Conservation (phyloP, 73 alveolate species). For the Blepharisma stoltei region DNA sequence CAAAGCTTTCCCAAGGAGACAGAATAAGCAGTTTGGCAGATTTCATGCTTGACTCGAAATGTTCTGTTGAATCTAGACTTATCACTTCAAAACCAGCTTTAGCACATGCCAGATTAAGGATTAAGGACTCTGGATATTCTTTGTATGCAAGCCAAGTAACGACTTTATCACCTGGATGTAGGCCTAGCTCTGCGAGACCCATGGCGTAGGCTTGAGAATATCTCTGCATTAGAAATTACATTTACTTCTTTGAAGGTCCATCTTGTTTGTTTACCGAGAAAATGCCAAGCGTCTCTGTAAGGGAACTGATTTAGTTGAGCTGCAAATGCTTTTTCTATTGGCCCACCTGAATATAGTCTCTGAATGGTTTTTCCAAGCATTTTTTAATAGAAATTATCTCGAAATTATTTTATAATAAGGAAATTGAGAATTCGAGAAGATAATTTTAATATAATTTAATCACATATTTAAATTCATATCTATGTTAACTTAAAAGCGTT, state of each 20-base stretch:
- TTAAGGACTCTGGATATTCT: conserved; percentile 1
- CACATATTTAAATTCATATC: too few relatives aligned
- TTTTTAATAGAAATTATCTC: too few relatives aligned
- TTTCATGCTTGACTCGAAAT: background rate
- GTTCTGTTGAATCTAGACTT: background rate
- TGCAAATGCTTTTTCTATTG: too few relatives aligned
- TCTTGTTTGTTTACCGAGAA: background rate
- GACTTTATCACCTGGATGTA: conserved; percentile 4
- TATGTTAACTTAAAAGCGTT: too few relatives aligned
- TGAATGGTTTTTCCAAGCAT: too few relatives aligned
- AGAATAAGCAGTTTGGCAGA: background rate
- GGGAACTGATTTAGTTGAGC: too few relatives aligned
- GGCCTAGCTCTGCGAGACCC: conserved; percentile 10
- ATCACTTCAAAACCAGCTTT: conserved; percentile 12
- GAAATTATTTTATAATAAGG: too few relatives aligned
- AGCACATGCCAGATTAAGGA: background rate
- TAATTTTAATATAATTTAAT: too few relatives aligned
- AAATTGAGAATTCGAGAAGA: too few relatives aligned
- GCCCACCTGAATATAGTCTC: too few relatives aligned
- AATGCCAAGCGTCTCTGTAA: conserved; percentile 25
- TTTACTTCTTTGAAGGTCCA: conserved; percentile 17
- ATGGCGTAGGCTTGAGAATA: conserved; percentile 14
- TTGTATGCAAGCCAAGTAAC: background rate
- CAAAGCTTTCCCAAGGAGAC: conserved; percentile 1
- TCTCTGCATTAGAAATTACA: background rate